Evolutionary conservation across 148 eudicot species (phyloP), one percentile per base, ranked within the genome.

Genomic region (Amaranthus palmeri): DNA sequence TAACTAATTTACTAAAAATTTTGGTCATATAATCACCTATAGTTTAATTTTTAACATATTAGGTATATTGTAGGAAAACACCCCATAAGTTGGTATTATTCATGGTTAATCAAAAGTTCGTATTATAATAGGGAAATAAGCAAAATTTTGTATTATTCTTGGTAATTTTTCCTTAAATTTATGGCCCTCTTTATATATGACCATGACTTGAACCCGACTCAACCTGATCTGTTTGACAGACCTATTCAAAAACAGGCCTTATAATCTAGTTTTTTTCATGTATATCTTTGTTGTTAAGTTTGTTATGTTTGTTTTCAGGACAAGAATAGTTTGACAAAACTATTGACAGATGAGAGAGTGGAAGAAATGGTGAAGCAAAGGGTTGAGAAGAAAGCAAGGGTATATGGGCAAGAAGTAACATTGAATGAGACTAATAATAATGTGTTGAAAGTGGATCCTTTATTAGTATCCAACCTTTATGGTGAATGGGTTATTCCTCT

Each of bases 401-500:
- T 82, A 57, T 93, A 86, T 52, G 98, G 90, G 44, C 96, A 89
- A 72, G 85, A 87, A 15, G 91, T 89, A 54, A 73, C 71, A 15
- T 82, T 87, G 48, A 82, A 74, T 68, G 64, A 50, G 3, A 63
- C 72, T 25, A 61, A 55, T 17, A 76, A 52, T 69, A 80, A 25
- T 45, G 75, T 76, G 40, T 87, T 56, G 77, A 93, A 91, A 85
- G 83, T 93, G 25, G 83, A 91, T 77, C 97, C 98, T 18, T 67
- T 76, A 0, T 44, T 89, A 53, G 88, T 83, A 43, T 82, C 83
- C 57, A 83, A 65, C 12, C 84, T 93, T 42, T 93, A 93, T 72
- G 83, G 72, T 50, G 87, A 93, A 47, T 91, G 91, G 91, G 84
- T 93, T 65, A 93, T 93, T 81, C 98, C 98, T 73, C 86, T 93